These are phyloP conservation scores for Tetradesmus lagerheimii DNA, from an alignment of 139 green algal genomes.

Conservation along the genomic window DNA sequence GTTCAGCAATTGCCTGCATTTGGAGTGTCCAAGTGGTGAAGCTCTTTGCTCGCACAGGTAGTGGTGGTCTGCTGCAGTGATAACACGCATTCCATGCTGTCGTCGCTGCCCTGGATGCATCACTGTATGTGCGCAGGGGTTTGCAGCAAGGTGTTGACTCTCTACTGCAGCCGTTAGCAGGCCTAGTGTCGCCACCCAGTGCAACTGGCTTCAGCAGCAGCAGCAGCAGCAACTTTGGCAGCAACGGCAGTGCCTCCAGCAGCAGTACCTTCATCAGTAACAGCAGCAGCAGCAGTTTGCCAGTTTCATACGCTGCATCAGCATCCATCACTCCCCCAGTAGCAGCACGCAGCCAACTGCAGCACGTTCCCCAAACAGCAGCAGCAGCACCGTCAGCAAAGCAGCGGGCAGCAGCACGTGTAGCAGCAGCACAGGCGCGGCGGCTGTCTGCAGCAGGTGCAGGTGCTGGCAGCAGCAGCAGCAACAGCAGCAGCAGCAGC, in stretches of 20 bases:
- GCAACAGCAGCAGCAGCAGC: background rate
- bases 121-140: background rate
- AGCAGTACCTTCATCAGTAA: background rate
- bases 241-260: background rate
- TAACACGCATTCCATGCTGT: too few species aligned
- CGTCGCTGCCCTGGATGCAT: background rate
- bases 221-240: background rate
- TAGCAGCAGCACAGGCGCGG: background rate
- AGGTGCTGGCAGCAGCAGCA: background rate
- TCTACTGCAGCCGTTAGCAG: background rate
- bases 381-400: background rate
- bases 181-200: background rate
- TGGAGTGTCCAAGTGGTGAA: too few species aligned
- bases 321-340: background rate
- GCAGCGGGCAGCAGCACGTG: background rate
- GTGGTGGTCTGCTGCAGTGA: too few species aligned
- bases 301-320: background rate
- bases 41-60: too few species aligned
- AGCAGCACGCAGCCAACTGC: background rate
- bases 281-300: background rate
- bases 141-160: constrained; percentile 17
- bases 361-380: background rate
- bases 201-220: background rate
- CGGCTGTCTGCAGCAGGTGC: background rate
- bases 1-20: background rate